Evolutionary conservation across 352 stramenopile genomes (phyloP).

Genomic region (Globisporangium carolinianum): DNA sequence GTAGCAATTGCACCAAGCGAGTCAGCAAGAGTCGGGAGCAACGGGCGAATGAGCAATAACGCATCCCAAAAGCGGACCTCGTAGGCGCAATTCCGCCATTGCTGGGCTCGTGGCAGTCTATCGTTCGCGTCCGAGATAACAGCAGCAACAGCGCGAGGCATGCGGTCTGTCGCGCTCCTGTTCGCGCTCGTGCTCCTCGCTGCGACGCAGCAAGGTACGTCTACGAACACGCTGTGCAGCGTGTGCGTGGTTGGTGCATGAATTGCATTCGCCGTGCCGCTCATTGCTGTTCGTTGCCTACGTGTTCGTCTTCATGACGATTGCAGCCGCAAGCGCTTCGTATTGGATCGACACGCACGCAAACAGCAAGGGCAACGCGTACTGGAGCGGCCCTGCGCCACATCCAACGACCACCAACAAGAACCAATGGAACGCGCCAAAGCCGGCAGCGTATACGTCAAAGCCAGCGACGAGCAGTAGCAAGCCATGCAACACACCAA

Average conservation of each 20-base stretch:
- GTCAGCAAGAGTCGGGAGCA: too few species aligned
- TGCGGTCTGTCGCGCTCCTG: background rate
- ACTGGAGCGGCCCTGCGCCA: conserved; percentile 2
- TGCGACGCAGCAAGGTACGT: background rate
- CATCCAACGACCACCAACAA: conserved; percentile 3
- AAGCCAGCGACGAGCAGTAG: background rate
- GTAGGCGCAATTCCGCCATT: too few species aligned
- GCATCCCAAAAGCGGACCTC: too few species aligned
- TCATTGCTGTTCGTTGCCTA: background rate
- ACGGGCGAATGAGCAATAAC: too few species aligned
- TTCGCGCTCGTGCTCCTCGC: background rate
- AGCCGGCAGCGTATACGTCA: background rate
- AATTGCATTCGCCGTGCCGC: background rate
- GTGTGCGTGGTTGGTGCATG: background rate
- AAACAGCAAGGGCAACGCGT: conserved; percentile 8
- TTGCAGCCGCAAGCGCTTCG: background rate
- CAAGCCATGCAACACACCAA: background rate
- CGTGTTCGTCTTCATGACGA: background rate
- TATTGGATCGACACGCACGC: conserved; percentile 12
- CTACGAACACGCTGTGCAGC: background rate
- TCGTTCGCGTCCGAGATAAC: too few species aligned
- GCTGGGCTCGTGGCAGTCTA: too few species aligned
- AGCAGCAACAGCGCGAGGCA: background rate
- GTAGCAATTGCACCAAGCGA: too few species aligned
- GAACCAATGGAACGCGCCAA: conserved; percentile 1